A percentile compares a stretch with the other conserved stretches of the same genome.
phyloP scores from a whole-genome alignment of 2,329 filamentous ascomycete genomes.

The Podosphaera xanthii region DNA sequence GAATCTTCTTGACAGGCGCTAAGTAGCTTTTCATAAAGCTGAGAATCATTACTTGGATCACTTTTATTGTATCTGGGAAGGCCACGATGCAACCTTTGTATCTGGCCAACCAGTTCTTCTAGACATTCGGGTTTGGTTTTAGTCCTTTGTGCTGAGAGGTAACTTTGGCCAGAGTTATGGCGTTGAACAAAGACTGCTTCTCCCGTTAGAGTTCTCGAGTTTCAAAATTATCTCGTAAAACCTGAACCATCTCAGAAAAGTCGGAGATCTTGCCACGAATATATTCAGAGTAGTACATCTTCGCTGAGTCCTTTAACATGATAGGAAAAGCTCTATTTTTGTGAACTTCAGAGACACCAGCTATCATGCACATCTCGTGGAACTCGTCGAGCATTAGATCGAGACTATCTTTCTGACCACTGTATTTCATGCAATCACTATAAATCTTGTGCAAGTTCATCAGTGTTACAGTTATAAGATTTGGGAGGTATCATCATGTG shows the following conservation, averaged over 20 bases:
- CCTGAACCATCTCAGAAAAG: not conserved
- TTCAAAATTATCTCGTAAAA: not conserved
- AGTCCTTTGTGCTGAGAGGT: not conserved
- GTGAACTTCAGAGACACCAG: not conserved
- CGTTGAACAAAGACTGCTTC: not conserved
- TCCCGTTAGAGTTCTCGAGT: not conserved
- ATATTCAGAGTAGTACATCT: not conserved
- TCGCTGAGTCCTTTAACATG: not conserved
- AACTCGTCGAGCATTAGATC: not conserved
- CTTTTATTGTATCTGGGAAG: not conserved
- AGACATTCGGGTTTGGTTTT: not conserved
- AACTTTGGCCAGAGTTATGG: not conserved
- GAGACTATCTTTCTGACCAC: not conserved
- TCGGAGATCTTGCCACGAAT: not conserved
- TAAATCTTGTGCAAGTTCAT: not conserved
- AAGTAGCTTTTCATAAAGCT: not conserved
- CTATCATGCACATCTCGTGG: not conserved
- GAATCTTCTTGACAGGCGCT: not conserved
- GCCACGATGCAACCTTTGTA: not conserved
- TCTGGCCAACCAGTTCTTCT: not conserved
- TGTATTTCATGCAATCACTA: not conserved
- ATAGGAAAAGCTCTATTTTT: not conserved
- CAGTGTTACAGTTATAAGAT: not conserved
- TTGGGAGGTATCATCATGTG: not conserved
- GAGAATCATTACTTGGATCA: not conserved